Base-by-base conservation (phyloP, 2,329 filamentous ascomycete species). In the Hypoxylon rubiginosum region DNA sequence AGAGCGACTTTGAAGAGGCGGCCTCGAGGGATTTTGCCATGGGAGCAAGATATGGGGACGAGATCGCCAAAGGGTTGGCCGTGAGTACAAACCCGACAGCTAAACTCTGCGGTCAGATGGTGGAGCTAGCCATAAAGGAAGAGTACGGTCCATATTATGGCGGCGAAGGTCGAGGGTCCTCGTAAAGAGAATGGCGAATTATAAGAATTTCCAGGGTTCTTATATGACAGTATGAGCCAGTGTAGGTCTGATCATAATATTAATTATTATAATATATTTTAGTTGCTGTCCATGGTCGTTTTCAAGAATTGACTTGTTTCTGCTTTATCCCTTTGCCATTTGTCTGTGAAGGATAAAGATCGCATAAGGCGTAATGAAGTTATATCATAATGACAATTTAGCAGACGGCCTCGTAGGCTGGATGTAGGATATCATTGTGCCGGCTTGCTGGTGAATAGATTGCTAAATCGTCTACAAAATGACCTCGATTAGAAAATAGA, bases 21-120 rank as follows among this genome's bases (percentile, higher is more conserved):
- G 89, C 88, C 1, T 88, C 87, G 17, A 82, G 82, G 34, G 88
- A 91, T 72, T 88, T 91, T 73, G 85, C 86, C n/a, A 75, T 86
- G 65, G 90, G 88, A 30, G 89, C 88, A 15, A 82, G 87, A 62
- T 90, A 88, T 72, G 90, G 89, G 32, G 91, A 89, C 68, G 86
- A 88, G 59, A 84, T 91, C 67, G 89, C 88, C 19, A 90, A 88
- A 74, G 85, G 83, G 4, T 78, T 91, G 68, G 88, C 88, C 5
- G 89, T 91, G 54, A 85, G 83, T 75, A 86, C 86, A 28, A 92
- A 91, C 75, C 89, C 90, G 24, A 90, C 88, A 15, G 89, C 90
- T 2, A 91, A 91, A 79, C 79, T 91, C 46, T 92, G 90, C 73
- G 90, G 89, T 1, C 84, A 90, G 72, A 91, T 91, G 75, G 89